These are phyloP conservation scores for Saxophila tyrrhenica DNA, from an alignment of 495 filamentous ascomycete species.

Conservation along the genomic window DNA sequence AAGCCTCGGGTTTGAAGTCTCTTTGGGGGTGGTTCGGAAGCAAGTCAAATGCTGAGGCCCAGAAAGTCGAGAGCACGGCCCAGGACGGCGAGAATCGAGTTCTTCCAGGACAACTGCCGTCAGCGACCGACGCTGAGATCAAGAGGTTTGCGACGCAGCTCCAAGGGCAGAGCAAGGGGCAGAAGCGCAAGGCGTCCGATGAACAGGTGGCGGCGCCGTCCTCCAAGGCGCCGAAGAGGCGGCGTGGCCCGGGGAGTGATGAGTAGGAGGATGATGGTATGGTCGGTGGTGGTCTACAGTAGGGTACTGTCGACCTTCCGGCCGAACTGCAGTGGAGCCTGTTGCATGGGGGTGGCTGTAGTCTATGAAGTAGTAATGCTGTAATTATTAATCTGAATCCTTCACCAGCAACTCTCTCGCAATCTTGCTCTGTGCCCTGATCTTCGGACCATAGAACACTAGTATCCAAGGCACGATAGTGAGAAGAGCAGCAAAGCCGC, in stretches of 20 bases:
- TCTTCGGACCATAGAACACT: slow-evolving; percentile 66
- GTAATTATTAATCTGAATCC: background rate
- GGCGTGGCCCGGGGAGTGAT: background rate
- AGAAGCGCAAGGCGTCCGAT: background rate
- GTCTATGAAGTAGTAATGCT: no score
- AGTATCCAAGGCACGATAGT: slow-evolving; percentile 80
- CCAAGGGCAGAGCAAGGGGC: background rate
- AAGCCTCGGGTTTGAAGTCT: no score
- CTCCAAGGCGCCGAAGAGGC: background rate
- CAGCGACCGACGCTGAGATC: background rate
- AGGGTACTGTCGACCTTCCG: no score
- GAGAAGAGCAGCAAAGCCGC: slow-evolving; percentile 57
- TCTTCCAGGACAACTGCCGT: background rate
- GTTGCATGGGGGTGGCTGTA: no score
- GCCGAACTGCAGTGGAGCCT: no score
- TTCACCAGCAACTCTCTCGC: slow-evolving; percentile 34
- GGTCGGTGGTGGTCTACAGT: no score
- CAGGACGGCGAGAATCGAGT: background rate
- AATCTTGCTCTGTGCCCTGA: slow-evolving; percentile 68
- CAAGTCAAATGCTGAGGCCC: background rate
- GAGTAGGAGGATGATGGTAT: no score
- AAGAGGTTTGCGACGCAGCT: background rate
- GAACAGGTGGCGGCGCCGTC: background rate
- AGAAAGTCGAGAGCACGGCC: no score
- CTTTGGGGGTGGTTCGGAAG: no score